Evolutionary conservation across 2,329 filamentous ascomycete genomes (phyloP).

Genomic region (Drechslera avenae): DNA sequence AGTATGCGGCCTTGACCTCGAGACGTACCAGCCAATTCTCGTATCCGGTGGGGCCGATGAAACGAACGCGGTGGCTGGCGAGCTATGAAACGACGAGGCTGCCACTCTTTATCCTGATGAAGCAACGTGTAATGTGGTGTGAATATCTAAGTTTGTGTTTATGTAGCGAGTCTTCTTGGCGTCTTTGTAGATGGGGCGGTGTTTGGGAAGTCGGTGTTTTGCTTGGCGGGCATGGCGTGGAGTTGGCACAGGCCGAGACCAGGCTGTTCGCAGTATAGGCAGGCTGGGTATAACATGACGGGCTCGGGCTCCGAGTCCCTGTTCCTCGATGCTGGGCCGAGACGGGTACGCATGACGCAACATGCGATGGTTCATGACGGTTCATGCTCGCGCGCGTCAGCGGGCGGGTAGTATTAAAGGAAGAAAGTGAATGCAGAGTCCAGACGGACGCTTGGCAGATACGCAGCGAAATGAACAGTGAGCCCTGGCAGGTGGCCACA

Average conservation of each 20-base stretch:
- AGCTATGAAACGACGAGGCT: constrained; percentile 16
- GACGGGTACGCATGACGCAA: constrained; percentile 21
- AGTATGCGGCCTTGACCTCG: constrained; percentile 59
- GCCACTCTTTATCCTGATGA: constrained; percentile 1
- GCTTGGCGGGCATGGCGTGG: constrained; percentile 3
- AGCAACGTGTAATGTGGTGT: constrained; percentile 1
- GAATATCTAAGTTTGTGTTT: constrained; percentile 4
- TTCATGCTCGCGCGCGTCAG: no score
- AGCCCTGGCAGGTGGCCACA: background rate
- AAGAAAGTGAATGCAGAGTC: background rate
- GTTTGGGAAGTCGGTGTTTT: constrained; percentile 1
- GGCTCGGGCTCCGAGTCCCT: constrained; percentile 6
- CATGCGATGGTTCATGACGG: constrained; percentile 2
- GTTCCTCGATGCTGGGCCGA: constrained; percentile 5
- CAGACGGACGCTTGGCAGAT: no score
- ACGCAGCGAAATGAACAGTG: no score
- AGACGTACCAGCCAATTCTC: constrained; percentile 45
- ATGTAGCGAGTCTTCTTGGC: background rate
- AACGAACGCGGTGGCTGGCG: constrained; percentile 3
- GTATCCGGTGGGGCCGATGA: constrained; percentile 17
- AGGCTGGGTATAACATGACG: constrained; percentile 6
- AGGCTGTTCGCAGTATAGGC: constrained; percentile 9
- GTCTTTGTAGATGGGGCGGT: background rate
- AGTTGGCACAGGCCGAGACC: constrained; percentile 8
- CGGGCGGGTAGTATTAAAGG: background rate